These are phyloP conservation scores for Suillus placidus DNA, from an alignment of 768 basidiomycete genomes.

Conservation along the genomic window DNA sequence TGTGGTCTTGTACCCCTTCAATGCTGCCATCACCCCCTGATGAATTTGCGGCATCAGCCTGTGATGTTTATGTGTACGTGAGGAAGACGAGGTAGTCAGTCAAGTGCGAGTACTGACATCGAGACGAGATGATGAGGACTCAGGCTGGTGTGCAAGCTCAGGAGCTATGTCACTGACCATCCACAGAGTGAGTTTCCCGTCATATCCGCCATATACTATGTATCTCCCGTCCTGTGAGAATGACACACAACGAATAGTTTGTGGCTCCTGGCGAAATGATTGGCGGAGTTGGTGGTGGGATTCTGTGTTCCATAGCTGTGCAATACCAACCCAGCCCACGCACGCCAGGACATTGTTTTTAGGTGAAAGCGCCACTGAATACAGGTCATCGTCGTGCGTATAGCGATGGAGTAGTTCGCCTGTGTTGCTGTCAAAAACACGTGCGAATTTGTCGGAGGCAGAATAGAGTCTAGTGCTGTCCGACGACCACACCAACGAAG, in stretches of 20 bases:
- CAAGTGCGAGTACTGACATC: not conserved
- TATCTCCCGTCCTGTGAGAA: not conserved
- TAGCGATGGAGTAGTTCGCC: not conserved
- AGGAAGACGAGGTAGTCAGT: not conserved
- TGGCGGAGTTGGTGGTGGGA: not conserved
- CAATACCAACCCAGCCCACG: not conserved
- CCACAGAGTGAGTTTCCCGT: not conserved
- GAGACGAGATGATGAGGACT: not conserved
- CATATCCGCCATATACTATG: not conserved
- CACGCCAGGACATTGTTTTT: not conserved
- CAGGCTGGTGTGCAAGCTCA: not conserved
- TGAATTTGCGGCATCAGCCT: not conserved
- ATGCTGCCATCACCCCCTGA: not conserved
- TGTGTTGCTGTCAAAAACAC: not conserved
- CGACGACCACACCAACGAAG: not conserved
- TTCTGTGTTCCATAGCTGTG: not conserved
- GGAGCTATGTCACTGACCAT: not conserved
- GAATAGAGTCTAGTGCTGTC: not conserved
- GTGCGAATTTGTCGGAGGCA: not conserved
- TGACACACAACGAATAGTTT: not conserved
- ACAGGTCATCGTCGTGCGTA: not conserved
- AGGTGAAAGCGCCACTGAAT: not conserved
- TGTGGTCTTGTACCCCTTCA: not conserved
- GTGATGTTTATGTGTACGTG: not conserved
- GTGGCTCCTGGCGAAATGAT: too few relatives aligned